Percentiles rank a stretch among this genome's conserved stretches.
These are phyloP conservation scores for Pseudopithomyces maydicus DNA, from an alignment of 2,329 filamentous ascomycete genomes.

Conservation along the genomic window DNA sequence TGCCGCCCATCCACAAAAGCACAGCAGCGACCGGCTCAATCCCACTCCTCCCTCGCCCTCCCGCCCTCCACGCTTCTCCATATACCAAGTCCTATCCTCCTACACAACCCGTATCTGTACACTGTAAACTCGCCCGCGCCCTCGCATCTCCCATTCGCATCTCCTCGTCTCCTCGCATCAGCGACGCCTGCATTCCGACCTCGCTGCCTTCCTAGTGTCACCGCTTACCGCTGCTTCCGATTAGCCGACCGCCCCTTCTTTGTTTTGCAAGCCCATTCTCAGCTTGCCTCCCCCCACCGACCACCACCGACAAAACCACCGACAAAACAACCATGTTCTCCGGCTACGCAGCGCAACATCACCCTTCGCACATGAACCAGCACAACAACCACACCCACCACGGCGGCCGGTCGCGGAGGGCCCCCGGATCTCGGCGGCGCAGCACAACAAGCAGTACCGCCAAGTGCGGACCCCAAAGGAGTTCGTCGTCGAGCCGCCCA, in stretches of 20 bases:
- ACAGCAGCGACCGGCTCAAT: neutral
- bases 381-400: conserved; percentile 77
- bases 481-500: conserved; percentile 72
- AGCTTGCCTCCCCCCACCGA: conserved; percentile 19
- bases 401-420: conserved; percentile 82
- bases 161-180: too few species aligned
- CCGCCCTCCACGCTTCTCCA: neutral
- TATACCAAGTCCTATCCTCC: neutral
- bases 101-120: neutral
- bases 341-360: conserved; percentile 53
- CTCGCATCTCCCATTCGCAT: neutral
- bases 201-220: neutral
- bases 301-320: conserved; percentile 18
- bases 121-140: neutral
- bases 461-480: conserved; percentile 87
- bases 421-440: conserved; percentile 79
- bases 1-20: conserved; percentile 7
- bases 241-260: conserved; percentile 20
- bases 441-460: conserved; percentile 89
- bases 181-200: neutral
- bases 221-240: conserved; percentile 13
- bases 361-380: conserved; percentile 56
- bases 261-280: conserved; percentile 23
- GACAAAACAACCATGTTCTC: conserved; percentile 51
- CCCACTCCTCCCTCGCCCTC: conserved; percentile 2